Conservation (phyloP, 2,329 filamentous ascomycete species). For the Talaromyces sp. region DNA sequence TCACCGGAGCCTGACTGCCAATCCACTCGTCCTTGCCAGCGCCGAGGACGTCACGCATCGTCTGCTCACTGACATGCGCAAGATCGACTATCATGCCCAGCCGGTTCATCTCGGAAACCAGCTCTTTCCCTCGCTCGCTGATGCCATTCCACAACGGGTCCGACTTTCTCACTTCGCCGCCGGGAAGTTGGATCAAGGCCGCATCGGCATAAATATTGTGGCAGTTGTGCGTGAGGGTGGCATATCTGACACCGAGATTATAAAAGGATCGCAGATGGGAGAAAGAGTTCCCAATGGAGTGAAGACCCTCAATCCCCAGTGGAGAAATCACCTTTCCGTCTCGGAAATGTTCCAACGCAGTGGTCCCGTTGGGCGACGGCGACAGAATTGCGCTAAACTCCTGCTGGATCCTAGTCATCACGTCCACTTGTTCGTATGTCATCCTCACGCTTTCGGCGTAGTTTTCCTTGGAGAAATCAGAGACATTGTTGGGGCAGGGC, state of each 20-base stretch:
- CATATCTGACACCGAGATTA: constrained; percentile 76
- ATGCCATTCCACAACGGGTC: constrained; percentile 56
- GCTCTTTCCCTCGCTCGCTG: constrained; percentile 60
- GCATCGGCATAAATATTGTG: constrained; percentile 87
- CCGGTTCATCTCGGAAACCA: constrained; percentile 88
- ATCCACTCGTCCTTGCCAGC: constrained; percentile 57
- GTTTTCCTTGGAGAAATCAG: constrained; percentile 68
- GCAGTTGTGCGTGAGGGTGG: constrained; percentile 88
- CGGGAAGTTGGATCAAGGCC: constrained; percentile 51
- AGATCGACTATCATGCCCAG: constrained; percentile 93
- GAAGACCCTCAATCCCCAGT: constrained; percentile 78
- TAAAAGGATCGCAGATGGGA: constrained; percentile 69
- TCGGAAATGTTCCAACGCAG: constrained; percentile 59
- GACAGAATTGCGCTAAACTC: constrained; percentile 48
- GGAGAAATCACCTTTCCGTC: constrained; percentile 68
- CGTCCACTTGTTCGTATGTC: constrained; percentile 34
- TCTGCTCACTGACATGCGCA: constrained; percentile 71
- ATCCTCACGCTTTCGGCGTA: constrained; percentile 53
- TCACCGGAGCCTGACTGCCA: constrained; percentile 74
- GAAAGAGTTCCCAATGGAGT: constrained; percentile 80
- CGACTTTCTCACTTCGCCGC: constrained; percentile 34
- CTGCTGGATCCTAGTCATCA: constrained; percentile 30
- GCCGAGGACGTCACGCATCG: constrained; percentile 77
- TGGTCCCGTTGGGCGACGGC: constrained; percentile 52
- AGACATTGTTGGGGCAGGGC: constrained; percentile 67